These are phyloP conservation scores for Syncephalastrum racemosum DNA, from an alignment of 371 early-diverging fungal species.

Conservation along the genomic window DNA sequence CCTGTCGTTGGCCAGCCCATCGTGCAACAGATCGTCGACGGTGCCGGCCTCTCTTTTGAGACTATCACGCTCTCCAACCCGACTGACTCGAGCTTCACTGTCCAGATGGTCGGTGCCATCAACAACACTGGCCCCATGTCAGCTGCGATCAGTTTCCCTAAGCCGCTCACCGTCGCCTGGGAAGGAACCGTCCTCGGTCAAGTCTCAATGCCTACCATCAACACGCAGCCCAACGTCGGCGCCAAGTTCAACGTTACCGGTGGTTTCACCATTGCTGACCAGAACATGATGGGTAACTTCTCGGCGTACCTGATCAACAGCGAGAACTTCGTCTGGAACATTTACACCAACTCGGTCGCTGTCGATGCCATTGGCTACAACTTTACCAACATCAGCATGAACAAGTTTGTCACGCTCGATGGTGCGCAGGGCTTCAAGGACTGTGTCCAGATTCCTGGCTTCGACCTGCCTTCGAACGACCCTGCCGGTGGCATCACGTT, in stretches of 20 bases:
- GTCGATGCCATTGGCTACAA: conserved; percentile 59
- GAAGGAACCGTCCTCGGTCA: conserved; percentile 46
- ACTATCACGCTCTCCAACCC: conserved; percentile 47
- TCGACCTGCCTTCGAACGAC: conserved; percentile 59
- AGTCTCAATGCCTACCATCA: conserved; percentile 48
- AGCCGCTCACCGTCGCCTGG: conserved; percentile 53
- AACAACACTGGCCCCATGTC: conserved; percentile 59
- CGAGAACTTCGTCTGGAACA: conserved; percentile 56
- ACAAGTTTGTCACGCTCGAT: conserved; percentile 50
- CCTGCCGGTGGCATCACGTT: conserved; percentile 58
- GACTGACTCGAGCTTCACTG: conserved; percentile 44
- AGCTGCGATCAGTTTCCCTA: conserved; percentile 57
- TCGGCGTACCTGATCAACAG: conserved; percentile 57
- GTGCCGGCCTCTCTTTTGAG: conserved; percentile 43
- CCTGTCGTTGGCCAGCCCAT: conserved; percentile 57
- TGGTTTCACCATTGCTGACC: conserved; percentile 45
- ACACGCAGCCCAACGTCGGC: conserved; percentile 46
- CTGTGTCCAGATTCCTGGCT: conserved; percentile 50
- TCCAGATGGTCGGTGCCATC: conserved; percentile 52
- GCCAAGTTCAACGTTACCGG: conserved; percentile 51
- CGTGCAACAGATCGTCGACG: conserved; percentile 53
- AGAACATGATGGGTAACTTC: conserved; percentile 49
- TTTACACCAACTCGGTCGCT: conserved; percentile 46
- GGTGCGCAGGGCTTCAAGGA: conserved; percentile 58
- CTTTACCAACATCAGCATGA: conserved; percentile 56